These are phyloP conservation scores for Agroathelia rolfsii DNA, from an alignment of 1,284 basidiomycete genomes.

Conservation along the genomic window DNA sequence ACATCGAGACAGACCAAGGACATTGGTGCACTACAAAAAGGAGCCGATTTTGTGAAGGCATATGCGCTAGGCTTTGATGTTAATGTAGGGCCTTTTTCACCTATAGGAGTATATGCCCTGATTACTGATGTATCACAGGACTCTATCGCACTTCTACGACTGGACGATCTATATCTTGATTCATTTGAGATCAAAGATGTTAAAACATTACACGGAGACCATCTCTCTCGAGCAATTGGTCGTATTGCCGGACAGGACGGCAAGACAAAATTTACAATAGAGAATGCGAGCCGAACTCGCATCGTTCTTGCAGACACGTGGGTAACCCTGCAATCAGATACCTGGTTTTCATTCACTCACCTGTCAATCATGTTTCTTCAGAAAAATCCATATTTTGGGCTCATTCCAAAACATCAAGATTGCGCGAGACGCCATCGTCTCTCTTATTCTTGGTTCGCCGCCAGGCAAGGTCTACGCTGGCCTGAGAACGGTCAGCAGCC, in stretches of 20 bases:
- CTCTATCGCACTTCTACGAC: slow-evolving; percentile 85
- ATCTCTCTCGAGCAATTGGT: slow-evolving; percentile 91
- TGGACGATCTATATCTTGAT: slow-evolving; percentile 97
- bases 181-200: slow-evolving; percentile 99
- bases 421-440: slow-evolving; percentile 91
- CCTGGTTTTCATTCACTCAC: slow-evolving; percentile 7
- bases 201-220: slow-evolving; percentile 95
- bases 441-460: slow-evolving; percentile 89
- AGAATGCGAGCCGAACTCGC: slow-evolving; percentile 91
- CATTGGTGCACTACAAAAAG: slow-evolving; percentile 87
- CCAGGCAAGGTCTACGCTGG: slow-evolving; percentile 96
- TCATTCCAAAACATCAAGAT: slow-evolving; percentile 97
- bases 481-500: slow-evolving; percentile 81
- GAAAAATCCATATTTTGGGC: slow-evolving; percentile 91
- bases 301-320: slow-evolving; percentile 96
- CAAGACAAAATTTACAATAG: slow-evolving; percentile 97
- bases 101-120: slow-evolving; percentile 5
- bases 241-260: slow-evolving; percentile 98
- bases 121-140: slow-evolving; percentile 46
- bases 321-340: slow-evolving; percentile 22
- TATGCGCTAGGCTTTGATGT: slow-evolving; percentile 92
- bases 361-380: slow-evolving; percentile 19
- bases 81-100: slow-evolving; percentile 45
- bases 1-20: slow-evolving; percentile 93
- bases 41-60: slow-evolving; percentile 97